phyloP scores from a whole-genome alignment of 345 rosid species.

The Combretum micranthum region DNA sequence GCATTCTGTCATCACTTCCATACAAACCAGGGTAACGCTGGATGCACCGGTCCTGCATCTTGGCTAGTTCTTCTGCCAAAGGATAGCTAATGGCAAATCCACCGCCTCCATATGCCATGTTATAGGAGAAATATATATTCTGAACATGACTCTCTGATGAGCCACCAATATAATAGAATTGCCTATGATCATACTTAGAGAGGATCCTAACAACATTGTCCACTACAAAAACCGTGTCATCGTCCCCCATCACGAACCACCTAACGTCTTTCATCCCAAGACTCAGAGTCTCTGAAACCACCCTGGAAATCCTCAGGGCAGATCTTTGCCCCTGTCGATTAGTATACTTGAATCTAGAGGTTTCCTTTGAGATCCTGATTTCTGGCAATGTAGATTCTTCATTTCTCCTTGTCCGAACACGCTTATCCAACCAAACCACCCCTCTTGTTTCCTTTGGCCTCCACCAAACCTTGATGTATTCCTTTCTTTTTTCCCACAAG shows the following conservation, averaged over 20 bases:
- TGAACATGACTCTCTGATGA: conserved; percentile 75
- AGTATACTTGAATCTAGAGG: conserved; percentile 57
- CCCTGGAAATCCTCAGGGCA: conserved; percentile 67
- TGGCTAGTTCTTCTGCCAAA: conserved; percentile 50
- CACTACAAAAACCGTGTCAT: conserved; percentile 62
- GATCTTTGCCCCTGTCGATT: conserved; percentile 62
- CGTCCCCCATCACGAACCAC: conserved; percentile 91
- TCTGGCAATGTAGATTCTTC: conserved; percentile 43
- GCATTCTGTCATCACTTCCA: conserved; percentile 80
- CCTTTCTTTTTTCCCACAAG: conserved; percentile 66
- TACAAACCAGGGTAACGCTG: conserved; percentile 69
- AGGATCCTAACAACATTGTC: conserved; percentile 61
- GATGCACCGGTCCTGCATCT: conserved; percentile 74
- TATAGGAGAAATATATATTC: conserved; percentile 67
- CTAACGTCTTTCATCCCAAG: conserved; percentile 58
- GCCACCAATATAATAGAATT: conserved; percentile 68
- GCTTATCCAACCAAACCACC: conserved; percentile 64
- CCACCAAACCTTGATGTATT: conserved; percentile 83
- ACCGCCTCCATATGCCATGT: conserved; percentile 84
- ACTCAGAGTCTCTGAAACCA: conserved; percentile 64
- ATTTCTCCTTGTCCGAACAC: conserved; percentile 24
- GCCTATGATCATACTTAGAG: conserved; percentile 54
- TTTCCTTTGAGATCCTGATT: conserved; percentile 53
- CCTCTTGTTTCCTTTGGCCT: conserved; percentile 62
- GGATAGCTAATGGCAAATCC: conserved; percentile 84